Percentiles rank a stretch among this genome's conserved stretches.
phyloP scores from a whole-genome alignment of 345 rosid species.

The Rubroshorea leprosula region DNA sequence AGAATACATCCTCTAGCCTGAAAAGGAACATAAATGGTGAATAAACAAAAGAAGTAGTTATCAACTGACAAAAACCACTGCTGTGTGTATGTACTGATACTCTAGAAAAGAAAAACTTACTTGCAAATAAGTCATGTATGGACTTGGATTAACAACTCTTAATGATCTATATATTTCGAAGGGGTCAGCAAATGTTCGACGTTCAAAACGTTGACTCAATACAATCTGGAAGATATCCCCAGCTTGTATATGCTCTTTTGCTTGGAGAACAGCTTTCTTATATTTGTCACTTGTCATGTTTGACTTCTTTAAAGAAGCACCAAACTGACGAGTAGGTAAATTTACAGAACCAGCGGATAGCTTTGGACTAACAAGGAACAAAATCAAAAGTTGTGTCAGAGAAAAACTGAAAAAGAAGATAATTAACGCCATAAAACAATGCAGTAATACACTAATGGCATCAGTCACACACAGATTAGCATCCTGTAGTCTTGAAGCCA shows the following conservation, averaged over 20 bases:
- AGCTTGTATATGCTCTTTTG: conserved; percentile 81
- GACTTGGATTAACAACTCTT: conserved; percentile 90
- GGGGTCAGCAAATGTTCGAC: conserved; percentile 84
- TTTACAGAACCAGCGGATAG: conserved; percentile 47
- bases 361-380: conserved; percentile 39
- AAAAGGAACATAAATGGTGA: background rate
- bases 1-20: conserved; percentile 85
- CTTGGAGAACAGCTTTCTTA: conserved; percentile 55
- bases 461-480: conserved; percentile 32
- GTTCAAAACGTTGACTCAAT: conserved; percentile 81
- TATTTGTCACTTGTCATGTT: conserved; percentile 68
- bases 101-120: conserved; percentile 27
- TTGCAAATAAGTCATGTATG: conserved; percentile 85
- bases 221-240: conserved; percentile 91
- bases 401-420: background rate
- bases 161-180: conserved; percentile 86
- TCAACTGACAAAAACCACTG: conserved; percentile 8
- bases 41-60: conserved; percentile 9
- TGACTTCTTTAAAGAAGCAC: conserved; percentile 52
- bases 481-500: conserved; percentile 40
- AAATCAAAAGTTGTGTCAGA: conserved; percentile 13
- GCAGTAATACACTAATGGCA: background rate
- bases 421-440: background rate
- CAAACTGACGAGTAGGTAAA: conserved; percentile 50
- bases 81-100: background rate